Conservation (phyloP, 2,329 filamentous ascomycete genomes). For the Monilinia aucupariae region DNA sequence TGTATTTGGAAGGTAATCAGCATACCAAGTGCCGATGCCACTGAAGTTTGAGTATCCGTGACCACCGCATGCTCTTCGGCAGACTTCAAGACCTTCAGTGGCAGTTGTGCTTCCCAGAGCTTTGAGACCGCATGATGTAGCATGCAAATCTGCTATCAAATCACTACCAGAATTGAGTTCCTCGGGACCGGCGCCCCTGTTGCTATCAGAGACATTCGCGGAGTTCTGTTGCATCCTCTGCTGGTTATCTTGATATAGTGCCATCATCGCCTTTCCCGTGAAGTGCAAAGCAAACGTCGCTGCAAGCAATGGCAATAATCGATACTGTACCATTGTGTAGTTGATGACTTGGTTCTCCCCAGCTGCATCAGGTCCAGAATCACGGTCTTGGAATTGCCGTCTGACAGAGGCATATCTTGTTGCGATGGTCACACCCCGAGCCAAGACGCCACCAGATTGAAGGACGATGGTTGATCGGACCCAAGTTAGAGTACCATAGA, state of each 20-base stretch:
- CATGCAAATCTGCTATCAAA: conserved; percentile 67
- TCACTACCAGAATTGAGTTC: conserved; percentile 61
- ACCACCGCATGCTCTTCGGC: conserved; percentile 69
- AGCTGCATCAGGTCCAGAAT: conserved; percentile 50
- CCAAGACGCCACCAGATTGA: conserved; percentile 65
- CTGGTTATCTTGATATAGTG: conserved; percentile 66
- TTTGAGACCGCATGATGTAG: conserved; percentile 71
- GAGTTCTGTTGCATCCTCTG: conserved; percentile 52
- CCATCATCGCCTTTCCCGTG: conserved; percentile 71
- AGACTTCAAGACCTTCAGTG: conserved; percentile 68
- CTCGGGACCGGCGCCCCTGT: conserved; percentile 60
- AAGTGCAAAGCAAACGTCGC: conserved; percentile 75
- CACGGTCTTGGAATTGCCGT: conserved; percentile 72
- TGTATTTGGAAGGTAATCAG: conserved; percentile 65
- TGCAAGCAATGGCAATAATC: conserved; percentile 65
- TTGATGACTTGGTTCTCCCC: conserved; percentile 72
- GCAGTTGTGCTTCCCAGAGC: conserved; percentile 66
- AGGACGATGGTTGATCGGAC: conserved; percentile 69
- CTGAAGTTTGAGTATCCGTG: conserved; percentile 72
- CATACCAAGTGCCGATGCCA: conserved; percentile 70
- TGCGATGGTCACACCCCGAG: conserved; percentile 72
- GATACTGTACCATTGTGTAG: conserved; percentile 76
- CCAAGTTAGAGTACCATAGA: conserved; percentile 74
- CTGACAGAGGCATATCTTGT: conserved; percentile 68
- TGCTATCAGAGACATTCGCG: conserved; percentile 38